Conservation (phyloP, 1,284 basidiomycete species). For the Irpex lacteus region DNA sequence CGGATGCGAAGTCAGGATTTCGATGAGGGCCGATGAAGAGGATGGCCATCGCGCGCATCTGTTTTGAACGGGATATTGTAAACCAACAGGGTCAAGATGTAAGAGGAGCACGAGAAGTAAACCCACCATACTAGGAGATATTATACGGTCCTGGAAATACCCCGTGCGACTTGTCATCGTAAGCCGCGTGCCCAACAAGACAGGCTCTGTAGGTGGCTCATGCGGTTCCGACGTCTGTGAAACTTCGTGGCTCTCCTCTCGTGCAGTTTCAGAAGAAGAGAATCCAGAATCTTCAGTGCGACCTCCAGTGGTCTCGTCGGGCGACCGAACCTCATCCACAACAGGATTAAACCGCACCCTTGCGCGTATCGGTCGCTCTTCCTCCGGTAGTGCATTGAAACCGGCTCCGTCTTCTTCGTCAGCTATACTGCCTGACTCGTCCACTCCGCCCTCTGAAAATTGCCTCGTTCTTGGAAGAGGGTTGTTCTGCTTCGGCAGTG, state of each 20-base stretch:
- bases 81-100: neutral
- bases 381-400: slow-evolving; percentile 42
- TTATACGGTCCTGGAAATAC: slow-evolving; percentile 90
- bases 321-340: slow-evolving; percentile 18
- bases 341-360: slow-evolving; percentile 47
- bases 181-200: slow-evolving; percentile 46
- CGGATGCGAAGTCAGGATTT: slow-evolving; percentile 90
- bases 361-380: slow-evolving; percentile 60
- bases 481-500: neutral
- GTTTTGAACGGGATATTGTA: neutral
- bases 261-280: neutral
- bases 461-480: neutral
- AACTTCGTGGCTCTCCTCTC: neutral
- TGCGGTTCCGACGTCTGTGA: neutral
- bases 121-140: slow-evolving; percentile 89
- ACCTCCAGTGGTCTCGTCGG: slow-evolving; percentile 16
- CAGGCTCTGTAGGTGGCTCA: neutral
- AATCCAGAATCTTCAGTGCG: slow-evolving; percentile 8
- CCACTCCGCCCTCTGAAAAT: slow-evolving; percentile 1
- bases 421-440: slow-evolving; percentile 34
- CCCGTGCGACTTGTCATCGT: slow-evolving; percentile 97
- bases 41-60: slow-evolving; percentile 99
- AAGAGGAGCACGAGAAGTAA: slow-evolving; percentile 2
- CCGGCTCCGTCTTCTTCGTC: slow-evolving; percentile 50
- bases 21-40: slow-evolving; percentile 92